These are phyloP conservation scores for Phytopythium cucurbitacearum DNA, from an alignment of 352 stramenopile genomes.

Conservation along the genomic window DNA sequence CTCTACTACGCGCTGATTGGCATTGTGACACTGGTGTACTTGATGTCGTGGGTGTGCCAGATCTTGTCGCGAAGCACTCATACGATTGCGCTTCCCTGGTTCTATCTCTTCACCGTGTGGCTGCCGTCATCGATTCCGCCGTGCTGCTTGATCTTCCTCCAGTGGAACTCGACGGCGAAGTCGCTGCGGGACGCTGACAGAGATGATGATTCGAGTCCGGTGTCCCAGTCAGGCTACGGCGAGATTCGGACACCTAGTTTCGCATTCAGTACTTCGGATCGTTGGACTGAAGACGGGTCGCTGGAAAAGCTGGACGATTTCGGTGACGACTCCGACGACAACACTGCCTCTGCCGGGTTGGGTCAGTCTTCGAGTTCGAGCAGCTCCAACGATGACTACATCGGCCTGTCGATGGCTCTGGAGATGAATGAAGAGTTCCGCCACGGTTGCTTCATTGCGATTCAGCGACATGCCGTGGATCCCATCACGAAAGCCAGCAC, in stretches of 20 bases:
- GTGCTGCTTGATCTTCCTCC: slow-evolving; percentile 83
- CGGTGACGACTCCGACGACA: slow-evolving; percentile 6
- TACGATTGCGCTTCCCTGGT: slow-evolving; percentile 83
- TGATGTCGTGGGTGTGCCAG: slow-evolving; percentile 82
- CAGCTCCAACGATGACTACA: slow-evolving; percentile 43
- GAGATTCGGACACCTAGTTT: slow-evolving; percentile 80
- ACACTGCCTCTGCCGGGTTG: slow-evolving; percentile 6
- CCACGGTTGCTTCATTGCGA: slow-evolving; percentile 74
- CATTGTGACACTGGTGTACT: slow-evolving; percentile 80
- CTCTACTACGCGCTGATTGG: slow-evolving; percentile 86
- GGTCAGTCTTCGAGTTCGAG: slow-evolving; percentile 2
- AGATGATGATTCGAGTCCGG: slow-evolving; percentile 35
- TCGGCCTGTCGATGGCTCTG: slow-evolving; percentile 78
- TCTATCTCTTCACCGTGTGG: slow-evolving; percentile 88
- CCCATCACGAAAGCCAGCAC: slow-evolving; percentile 26
- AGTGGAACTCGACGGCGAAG: slow-evolving; percentile 85
- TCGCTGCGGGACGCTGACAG: slow-evolving; percentile 62
- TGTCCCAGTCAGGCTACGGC: slow-evolving; percentile 60
- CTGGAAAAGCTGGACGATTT: slow-evolving; percentile 43
- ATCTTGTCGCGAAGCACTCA: slow-evolving; percentile 56
- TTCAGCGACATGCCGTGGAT: slow-evolving; percentile 47
- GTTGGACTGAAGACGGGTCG: slow-evolving; percentile 45
- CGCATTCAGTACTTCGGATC: slow-evolving; percentile 60
- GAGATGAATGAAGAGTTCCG: slow-evolving; percentile 78
- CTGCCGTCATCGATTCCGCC: slow-evolving; percentile 80